Percentiles rank a stretch among this genome's conserved stretches.
Evolutionary conservation across 352 stramenopile genomes (phyloP).

Genomic region (Globisporangium paddicum): DNA sequence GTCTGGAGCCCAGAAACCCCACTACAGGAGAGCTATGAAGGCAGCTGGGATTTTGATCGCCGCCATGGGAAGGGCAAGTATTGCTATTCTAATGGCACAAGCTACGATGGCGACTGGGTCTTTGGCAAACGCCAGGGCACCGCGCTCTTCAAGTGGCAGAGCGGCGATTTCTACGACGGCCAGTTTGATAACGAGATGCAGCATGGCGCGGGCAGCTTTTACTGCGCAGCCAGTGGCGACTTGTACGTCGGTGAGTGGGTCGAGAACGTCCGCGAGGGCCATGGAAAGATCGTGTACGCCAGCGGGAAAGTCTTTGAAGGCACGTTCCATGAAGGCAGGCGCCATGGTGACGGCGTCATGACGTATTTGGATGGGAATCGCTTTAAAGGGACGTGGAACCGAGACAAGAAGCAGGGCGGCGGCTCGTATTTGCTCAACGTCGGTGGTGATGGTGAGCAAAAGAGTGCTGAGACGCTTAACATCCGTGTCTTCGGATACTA

Average conservation of each 20-base stretch:
- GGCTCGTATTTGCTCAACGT: conserved; percentile 63
- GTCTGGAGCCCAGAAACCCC: conserved; percentile 47
- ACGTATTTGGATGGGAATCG: conserved; percentile 77
- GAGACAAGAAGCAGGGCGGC: conserved; percentile 82
- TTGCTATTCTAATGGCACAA: conserved; percentile 50
- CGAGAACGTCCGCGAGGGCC: conserved; percentile 75
- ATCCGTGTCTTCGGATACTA: conserved; percentile 49
- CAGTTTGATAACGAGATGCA: conserved; percentile 79
- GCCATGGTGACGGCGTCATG: conserved; percentile 76
- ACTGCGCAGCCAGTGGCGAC: conserved; percentile 34
- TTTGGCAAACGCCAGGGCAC: conserved; percentile 64
- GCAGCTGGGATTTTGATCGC: conserved; percentile 57
- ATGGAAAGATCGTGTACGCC: conserved; percentile 69
- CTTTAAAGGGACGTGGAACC: conserved; percentile 84
- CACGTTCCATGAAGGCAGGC: conserved; percentile 71
- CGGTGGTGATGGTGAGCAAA: conserved; percentile 2
- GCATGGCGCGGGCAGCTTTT: conserved; percentile 75
- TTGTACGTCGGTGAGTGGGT: conserved; percentile 80
- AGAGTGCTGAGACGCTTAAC: conserved; percentile 9
- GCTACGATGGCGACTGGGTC: conserved; percentile 65
- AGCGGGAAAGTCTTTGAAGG: conserved; percentile 83
- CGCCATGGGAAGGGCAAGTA: conserved; percentile 60
- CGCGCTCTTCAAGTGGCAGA: conserved; percentile 81
- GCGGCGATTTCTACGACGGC: conserved; percentile 81
- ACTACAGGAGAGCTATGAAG: conserved; percentile 78